Base-by-base conservation (phyloP, 148 eudicot genomes). In the Linanthus parryae region DNA sequence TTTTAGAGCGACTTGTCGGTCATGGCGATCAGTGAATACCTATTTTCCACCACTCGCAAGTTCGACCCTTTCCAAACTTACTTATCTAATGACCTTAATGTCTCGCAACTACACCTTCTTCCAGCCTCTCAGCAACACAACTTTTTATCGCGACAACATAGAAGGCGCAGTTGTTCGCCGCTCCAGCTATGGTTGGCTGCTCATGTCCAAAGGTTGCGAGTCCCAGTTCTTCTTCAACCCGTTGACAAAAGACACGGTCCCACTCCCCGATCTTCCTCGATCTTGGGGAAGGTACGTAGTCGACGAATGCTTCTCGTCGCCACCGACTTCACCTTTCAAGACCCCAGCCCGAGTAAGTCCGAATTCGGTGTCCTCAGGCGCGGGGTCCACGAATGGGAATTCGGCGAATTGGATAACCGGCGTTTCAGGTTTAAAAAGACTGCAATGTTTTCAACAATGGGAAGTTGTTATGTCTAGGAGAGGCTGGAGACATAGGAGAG, bases 401-500 rank as follows among this genome's bases (percentile, higher is more conserved):
- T 5, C 16, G 1, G 13, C 20, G 0, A 22, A 8, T 11, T 12
- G n/a, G n/a, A n/a, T n/a, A n/a, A n/a, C n/a, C n/a, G n/a, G n/a
- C n/a, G n/a, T 44, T 20, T 6, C 0, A 3, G 24, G 21, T 44
- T 0, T 44, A 21, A 5, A 27, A 12, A 20, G 48, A 25, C 15
- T 20, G 48, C 23, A 25, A 25, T 0, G 48, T 12, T 11, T 44
- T 22, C 3, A 5, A 12, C 23, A 22, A 22, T 21, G 48, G 26
- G 48, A 22, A 44, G 21, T 27, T 22, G 26, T 44, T 10, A 20
- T 44, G 48, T 22, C 23, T 44, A 27, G 48, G 48, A 22, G 24
- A 22, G 23, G 27, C 4, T 5, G 48, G 27, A 44, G 21, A 44
- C 5, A n/a, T 44, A 27, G 48, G 48, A n/a, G 25, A 9, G 6